Conservation (phyloP, 2,329 filamentous ascomycete species). For the Dothideomycetidae sp. region DNA sequence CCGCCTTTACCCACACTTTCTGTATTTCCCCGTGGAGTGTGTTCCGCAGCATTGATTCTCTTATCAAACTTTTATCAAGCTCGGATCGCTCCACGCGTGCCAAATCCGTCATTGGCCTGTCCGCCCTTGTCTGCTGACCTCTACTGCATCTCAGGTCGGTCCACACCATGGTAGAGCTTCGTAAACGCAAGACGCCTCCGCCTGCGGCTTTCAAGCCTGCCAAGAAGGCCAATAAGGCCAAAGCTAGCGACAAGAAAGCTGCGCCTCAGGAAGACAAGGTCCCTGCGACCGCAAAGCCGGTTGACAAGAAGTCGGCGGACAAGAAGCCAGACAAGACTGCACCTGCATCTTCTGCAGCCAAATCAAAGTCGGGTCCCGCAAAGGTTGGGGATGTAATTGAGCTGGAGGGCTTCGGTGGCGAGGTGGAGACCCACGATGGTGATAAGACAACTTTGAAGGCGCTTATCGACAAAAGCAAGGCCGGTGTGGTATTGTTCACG, state of each 20-base stretch:
- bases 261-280: slow-evolving; percentile 19
- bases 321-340: background rate
- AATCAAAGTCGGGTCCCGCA: slow-evolving; percentile 14
- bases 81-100: background rate
- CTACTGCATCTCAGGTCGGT: background rate
- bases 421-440: slow-evolving; percentile 77
- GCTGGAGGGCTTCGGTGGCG: slow-evolving; percentile 44
- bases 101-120: background rate
- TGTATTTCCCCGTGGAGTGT: background rate
- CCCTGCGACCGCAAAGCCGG: slow-evolving; percentile 10
- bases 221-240: slow-evolving; percentile 31
- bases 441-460: slow-evolving; percentile 63
- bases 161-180: slow-evolving; percentile 40
- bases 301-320: slow-evolving; percentile 6
- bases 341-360: slow-evolving; percentile 13
- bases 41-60: background rate
- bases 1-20: background rate
- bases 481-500: slow-evolving; percentile 82
- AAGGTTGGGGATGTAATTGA: slow-evolving; percentile 39
- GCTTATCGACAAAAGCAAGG: slow-evolving; percentile 69
- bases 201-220: slow-evolving; percentile 33
- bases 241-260: slow-evolving; percentile 19
- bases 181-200: slow-evolving; percentile 46
- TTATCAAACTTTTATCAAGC: background rate
- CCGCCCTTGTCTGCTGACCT: too few species aligned